phyloP scores from a whole-genome alignment of 73 alveolate species.

The Stentor coeruleus region DNA sequence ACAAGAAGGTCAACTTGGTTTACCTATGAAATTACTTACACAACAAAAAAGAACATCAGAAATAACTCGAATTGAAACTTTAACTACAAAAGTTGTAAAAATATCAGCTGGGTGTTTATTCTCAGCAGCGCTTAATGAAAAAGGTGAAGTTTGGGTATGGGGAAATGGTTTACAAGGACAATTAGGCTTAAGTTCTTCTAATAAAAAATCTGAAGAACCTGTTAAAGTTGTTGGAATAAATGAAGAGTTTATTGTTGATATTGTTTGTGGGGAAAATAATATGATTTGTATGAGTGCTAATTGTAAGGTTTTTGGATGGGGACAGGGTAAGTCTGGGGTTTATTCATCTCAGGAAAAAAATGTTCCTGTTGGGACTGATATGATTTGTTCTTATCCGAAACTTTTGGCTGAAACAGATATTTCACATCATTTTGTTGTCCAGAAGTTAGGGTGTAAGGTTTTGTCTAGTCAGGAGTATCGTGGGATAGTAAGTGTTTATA shows the following conservation, averaged over 20 bases:
- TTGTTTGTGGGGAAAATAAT: slow-evolving; percentile 78
- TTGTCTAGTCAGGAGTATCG: no score
- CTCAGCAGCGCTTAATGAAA: slow-evolving; percentile 59
- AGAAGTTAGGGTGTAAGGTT: no score
- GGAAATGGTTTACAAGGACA: slow-evolving; percentile 82
- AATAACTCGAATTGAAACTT: neutral
- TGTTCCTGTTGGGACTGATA: slow-evolving; percentile 2
- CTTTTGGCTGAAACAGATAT: slow-evolving; percentile 13
- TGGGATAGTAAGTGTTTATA: no score
- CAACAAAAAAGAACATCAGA: neutral
- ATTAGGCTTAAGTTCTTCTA: slow-evolving; percentile 56
- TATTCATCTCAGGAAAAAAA: neutral
- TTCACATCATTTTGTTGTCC: slow-evolving; percentile 2
- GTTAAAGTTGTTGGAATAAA: slow-evolving; percentile 37
- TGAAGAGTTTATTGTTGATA: slow-evolving; percentile 42
- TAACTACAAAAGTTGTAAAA: slow-evolving; percentile 22
- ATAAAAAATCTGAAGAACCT: slow-evolving; percentile 40
- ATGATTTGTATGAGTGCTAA: slow-evolving; percentile 56
- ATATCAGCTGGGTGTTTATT: slow-evolving; percentile 78
- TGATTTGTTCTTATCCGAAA: slow-evolving; percentile 4
- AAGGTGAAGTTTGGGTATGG: slow-evolving; percentile 75
- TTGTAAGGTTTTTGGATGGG: slow-evolving; percentile 84
- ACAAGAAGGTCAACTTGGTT: slow-evolving; percentile 54
- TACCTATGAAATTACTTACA: neutral
- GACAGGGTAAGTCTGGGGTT: slow-evolving; percentile 60